Evolutionary conservation across 371 early-diverging fungal genomes (phyloP).

Genomic region (Conidiobolus incongruus): DNA sequence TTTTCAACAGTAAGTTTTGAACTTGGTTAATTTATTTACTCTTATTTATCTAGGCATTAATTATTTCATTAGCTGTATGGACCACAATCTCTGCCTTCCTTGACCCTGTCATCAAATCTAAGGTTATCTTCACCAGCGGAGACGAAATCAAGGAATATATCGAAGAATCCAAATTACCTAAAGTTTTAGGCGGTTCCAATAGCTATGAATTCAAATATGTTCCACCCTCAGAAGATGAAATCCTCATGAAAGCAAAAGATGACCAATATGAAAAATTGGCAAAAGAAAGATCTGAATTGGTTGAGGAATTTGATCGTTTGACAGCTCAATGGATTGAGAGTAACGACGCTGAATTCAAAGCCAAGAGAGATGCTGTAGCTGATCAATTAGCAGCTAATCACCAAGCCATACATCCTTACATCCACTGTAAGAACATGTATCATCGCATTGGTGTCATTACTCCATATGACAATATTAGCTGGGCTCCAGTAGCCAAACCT

Average conservation of each 20-base stretch:
- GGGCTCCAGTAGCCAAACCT: no score
- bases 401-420: conserved; percentile 7
- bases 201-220: conserved; percentile 12
- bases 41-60: neutral
- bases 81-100: conserved; percentile 55
- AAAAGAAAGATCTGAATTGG: neutral
- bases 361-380: conserved; percentile 4
- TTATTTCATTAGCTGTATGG: conserved; percentile 56
- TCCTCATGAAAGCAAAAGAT: conserved; percentile 3
- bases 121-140: conserved; percentile 45
- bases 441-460: conserved; percentile 5
- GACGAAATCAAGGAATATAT: conserved; percentile 38
- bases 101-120: conserved; percentile 77
- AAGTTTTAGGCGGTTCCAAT: conserved; percentile 12
- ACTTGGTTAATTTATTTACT: neutral
- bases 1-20: conserved; percentile 40
- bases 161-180: conserved; percentile 11
- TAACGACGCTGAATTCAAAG: neutral
- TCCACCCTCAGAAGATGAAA: conserved; percentile 9
- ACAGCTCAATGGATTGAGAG: neutral
- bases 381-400: conserved; percentile 8
- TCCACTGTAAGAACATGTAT: conserved; percentile 8
- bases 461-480: neutral
- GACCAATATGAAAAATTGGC: neutral
- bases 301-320: neutral